Percentiles rank a stretch among this genome's conserved stretches.
phyloP scores from a whole-genome alignment of 768 basidiomycete species.

The Neoboletus brunneissimus region DNA sequence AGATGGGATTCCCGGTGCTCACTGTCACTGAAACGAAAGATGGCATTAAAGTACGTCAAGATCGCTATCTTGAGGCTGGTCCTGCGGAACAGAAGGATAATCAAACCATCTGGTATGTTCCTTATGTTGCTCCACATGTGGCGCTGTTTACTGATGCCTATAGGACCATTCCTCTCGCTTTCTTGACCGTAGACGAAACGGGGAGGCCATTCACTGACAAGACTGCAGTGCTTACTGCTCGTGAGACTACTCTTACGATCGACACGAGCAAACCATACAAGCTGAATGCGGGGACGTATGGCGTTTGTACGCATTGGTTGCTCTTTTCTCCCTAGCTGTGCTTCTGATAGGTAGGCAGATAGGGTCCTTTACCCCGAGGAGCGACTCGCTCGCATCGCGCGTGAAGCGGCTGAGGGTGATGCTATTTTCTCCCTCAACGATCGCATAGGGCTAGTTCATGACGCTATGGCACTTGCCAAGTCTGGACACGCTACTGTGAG shows the following conservation, averaged over 20 bases:
- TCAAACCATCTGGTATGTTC: slow-evolving; percentile 73
- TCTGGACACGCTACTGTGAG: slow-evolving; percentile 79
- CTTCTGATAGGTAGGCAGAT: slow-evolving; percentile 40
- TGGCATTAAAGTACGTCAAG: slow-evolving; percentile 80
- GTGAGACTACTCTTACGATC: slow-evolving; percentile 67
- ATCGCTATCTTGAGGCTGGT: slow-evolving; percentile 89
- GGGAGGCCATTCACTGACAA: slow-evolving; percentile 62
- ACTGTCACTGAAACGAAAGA: slow-evolving; percentile 74
- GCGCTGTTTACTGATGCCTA: neutral
- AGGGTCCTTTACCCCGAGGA: slow-evolving; percentile 85
- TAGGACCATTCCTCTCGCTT: slow-evolving; percentile 79
- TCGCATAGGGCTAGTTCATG: slow-evolving; percentile 84
- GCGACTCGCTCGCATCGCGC: slow-evolving; percentile 72
- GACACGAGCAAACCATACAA: slow-evolving; percentile 81
- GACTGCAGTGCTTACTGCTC: slow-evolving; percentile 59
- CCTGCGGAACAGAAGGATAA: slow-evolving; percentile 78
- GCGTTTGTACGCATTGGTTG: slow-evolving; percentile 68
- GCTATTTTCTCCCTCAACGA: slow-evolving; percentile 78
- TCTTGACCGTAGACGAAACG: slow-evolving; percentile 57
- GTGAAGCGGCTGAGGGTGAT: slow-evolving; percentile 66
- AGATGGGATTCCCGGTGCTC: slow-evolving; percentile 86
- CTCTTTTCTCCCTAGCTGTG: neutral
- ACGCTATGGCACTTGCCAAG: slow-evolving; percentile 74
- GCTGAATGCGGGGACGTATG: slow-evolving; percentile 83
- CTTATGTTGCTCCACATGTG: neutral